Evolutionary conservation across 352 stramenopile genomes (phyloP).

Genomic region (Phytopythium vexans): DNA sequence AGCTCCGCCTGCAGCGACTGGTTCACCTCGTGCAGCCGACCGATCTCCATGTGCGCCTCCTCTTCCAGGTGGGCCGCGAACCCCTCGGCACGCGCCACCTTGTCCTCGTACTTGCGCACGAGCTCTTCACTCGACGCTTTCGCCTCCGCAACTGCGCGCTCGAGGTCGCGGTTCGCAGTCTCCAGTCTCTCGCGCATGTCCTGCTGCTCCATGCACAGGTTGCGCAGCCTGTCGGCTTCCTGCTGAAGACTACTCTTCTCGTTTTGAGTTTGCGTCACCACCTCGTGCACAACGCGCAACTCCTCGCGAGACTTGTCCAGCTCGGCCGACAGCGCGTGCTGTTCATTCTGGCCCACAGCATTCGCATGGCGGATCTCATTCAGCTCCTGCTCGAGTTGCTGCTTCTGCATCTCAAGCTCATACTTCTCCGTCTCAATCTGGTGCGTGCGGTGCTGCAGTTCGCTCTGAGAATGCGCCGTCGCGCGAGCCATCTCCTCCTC

Average conservation of each 20-base stretch:
- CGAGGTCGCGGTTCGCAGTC: conserved; percentile 49
- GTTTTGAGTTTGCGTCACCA: conserved; percentile 35
- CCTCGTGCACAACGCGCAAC: conserved; percentile 12
- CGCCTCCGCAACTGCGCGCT: conserved; percentile 52
- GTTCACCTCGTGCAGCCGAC: conserved; percentile 58
- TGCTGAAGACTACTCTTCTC: conserved; percentile 35
- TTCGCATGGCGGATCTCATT: conserved; percentile 2
- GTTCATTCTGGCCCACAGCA: not conserved
- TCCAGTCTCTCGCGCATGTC: conserved; percentile 37
- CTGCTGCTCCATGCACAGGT: conserved; percentile 18
- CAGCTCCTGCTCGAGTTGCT: conserved; percentile 1
- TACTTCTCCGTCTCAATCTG: conserved; percentile 2
- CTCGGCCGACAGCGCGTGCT: conserved; percentile 3
- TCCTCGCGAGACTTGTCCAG: conserved; percentile 25
- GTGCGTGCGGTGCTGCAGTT: not conserved
- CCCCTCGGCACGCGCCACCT: conserved; percentile 51
- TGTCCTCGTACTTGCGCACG: conserved; percentile 60
- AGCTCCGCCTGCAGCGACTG: conserved; percentile 59
- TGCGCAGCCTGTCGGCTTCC: conserved; percentile 27
- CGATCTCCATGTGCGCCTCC: conserved; percentile 61
- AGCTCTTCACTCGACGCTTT: conserved; percentile 65
- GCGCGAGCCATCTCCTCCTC: conserved; percentile 26
- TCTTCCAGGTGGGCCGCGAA: conserved; percentile 60
- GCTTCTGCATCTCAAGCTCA: conserved; percentile 2
- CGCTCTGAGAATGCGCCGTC: not conserved